Evolutionary conservation across 2,329 filamentous ascomycete genomes (phyloP).

Genomic region (Fusarium caatingaense): DNA sequence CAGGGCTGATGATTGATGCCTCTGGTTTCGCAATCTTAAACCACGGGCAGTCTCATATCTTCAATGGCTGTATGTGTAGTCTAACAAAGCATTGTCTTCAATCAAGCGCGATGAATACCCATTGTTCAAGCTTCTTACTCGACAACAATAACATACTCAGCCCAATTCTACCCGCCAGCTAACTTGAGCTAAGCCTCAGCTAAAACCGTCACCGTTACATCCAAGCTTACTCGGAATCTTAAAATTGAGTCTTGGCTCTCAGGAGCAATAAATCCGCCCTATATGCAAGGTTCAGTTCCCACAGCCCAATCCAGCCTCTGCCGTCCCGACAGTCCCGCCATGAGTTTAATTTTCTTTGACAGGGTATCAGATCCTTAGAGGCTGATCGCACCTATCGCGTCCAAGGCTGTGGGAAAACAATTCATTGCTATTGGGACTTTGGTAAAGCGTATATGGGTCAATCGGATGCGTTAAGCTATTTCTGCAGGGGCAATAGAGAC

Average conservation of each 20-base stretch:
- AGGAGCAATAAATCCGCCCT: background rate
- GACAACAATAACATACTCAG: background rate
- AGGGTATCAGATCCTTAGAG: conserved; percentile 18
- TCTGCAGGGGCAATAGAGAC: background rate
- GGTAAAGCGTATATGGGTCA: conserved; percentile 14
- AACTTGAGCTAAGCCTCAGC: background rate
- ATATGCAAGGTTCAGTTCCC: background rate
- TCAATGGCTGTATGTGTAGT: no score
- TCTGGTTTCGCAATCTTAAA: no score
- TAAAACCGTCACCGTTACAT: conserved; percentile 6
- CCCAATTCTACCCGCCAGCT: background rate
- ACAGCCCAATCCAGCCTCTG: background rate
- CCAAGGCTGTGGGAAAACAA: background rate
- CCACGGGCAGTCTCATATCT: no score
- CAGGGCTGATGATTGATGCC: background rate
- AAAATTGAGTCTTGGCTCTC: conserved; percentile 3
- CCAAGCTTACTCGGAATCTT: background rate
- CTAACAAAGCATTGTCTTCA: background rate
- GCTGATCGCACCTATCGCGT: conserved; percentile 18
- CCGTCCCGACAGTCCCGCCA: conserved; percentile 7
- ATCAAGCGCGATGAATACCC: background rate
- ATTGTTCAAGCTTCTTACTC: background rate
- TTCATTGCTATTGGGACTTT: conserved; percentile 2
- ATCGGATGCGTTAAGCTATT: background rate
- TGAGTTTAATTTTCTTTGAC: conserved; percentile 19